phyloP scores from a whole-genome alignment of 148 eudicot species.

The Nepenthes mirabilis region DNA sequence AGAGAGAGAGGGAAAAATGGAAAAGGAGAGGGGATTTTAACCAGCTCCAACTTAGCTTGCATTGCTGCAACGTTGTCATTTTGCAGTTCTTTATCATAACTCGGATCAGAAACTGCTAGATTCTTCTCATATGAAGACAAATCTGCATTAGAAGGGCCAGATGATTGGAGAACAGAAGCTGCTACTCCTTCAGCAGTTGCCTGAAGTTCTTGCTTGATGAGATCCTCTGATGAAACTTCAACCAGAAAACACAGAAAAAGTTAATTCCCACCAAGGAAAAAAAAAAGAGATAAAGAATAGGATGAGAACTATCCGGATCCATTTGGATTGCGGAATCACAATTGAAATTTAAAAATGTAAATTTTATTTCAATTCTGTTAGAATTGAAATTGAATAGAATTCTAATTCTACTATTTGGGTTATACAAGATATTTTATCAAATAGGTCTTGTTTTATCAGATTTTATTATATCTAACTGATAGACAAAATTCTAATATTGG shows the following conservation, averaged over 20 bases:
- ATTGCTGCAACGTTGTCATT: constrained; percentile 29
- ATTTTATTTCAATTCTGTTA: no score
- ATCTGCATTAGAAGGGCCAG: constrained; percentile 42
- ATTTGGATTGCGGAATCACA: no score
- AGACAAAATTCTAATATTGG: no score
- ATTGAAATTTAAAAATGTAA: no score
- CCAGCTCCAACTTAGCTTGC: constrained; percentile 52
- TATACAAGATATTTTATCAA: no score
- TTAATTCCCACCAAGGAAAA: not conserved
- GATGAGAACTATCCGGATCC: not conserved
- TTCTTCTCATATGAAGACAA: constrained; percentile 6
- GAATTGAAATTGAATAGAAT: no score
- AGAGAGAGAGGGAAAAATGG: not conserved
- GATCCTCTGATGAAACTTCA: constrained; percentile 71
- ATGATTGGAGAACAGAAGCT: constrained; percentile 74
- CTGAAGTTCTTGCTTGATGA: constrained; percentile 75
- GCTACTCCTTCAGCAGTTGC: constrained; percentile 97
- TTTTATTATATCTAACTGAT: no score
- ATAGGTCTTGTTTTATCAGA: no score
- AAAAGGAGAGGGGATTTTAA: constrained; percentile 4
- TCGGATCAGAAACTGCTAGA: constrained; percentile 10
- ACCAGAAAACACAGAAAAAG: constrained; percentile 3
- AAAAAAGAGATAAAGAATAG: not conserved
- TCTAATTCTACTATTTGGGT: no score
- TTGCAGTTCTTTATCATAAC: constrained; percentile 29